Evolutionary conservation across 2,329 filamentous ascomycete genomes (phyloP).

Genomic region (Talaromyces piceae): DNA sequence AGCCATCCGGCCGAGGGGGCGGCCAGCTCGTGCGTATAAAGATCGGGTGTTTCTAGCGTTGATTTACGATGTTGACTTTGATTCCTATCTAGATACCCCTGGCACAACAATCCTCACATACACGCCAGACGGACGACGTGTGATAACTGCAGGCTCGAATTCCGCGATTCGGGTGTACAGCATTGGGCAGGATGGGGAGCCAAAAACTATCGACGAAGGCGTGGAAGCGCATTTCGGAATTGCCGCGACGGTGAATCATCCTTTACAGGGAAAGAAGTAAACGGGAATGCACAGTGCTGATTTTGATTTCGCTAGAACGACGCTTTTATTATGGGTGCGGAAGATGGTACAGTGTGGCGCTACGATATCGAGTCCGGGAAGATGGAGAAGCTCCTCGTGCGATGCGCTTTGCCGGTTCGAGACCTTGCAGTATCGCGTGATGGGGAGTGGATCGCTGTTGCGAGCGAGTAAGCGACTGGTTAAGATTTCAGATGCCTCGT

Average conservation of each 20-base stretch:
- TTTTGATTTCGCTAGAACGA: conserved; percentile 49
- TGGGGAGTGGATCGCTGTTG: conserved; percentile 80
- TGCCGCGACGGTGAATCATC: conserved; percentile 52
- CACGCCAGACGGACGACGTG: conserved; percentile 75
- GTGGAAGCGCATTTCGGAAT: conserved; percentile 79
- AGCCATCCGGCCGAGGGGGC: conserved; percentile 29
- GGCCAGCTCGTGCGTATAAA: conserved; percentile 40
- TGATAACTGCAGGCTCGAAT: conserved; percentile 89
- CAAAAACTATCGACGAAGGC: conserved; percentile 83
- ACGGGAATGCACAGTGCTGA: neutral
- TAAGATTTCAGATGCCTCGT: neutral
- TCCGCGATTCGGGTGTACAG: conserved; percentile 90
- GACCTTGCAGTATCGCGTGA: conserved; percentile 79
- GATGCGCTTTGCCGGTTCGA: conserved; percentile 77
- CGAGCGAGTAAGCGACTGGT: conserved; percentile 63
- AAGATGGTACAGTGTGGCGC: conserved; percentile 92
- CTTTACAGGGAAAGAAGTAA: neutral
- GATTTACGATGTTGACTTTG: conserved; percentile 9
- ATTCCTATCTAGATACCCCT: conserved; percentile 56
- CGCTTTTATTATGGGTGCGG: conserved; percentile 81
- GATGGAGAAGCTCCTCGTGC: conserved; percentile 75
- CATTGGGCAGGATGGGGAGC: conserved; percentile 86
- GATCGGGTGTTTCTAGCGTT: neutral
- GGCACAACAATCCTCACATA: conserved; percentile 84
- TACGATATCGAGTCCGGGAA: conserved; percentile 65